Conservation (phyloP, 192 early-diverging fungal species). For the Thoreauomyces humboldtii region DNA sequence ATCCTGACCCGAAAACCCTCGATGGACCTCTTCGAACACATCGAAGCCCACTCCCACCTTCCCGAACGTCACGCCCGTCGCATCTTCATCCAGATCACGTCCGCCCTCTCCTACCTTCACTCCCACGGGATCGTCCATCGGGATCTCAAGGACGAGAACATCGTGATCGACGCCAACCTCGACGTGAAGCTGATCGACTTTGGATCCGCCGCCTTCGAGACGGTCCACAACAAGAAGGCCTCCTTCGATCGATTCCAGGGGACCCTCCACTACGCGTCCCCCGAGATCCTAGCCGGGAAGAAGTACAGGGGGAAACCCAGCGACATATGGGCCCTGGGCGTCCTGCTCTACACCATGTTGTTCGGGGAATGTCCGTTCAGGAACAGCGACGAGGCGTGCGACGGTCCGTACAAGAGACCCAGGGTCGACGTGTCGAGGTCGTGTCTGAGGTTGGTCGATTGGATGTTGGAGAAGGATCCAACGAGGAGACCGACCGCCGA, state of each 20-base stretch:
- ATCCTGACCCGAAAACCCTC: constrained; percentile 11
- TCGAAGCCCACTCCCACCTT: constrained; percentile 65
- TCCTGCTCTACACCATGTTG: constrained; percentile 49
- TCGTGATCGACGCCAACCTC: constrained; percentile 42
- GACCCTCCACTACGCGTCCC: constrained; percentile 57
- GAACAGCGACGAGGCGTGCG: constrained; percentile 18
- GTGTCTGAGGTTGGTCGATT: constrained; percentile 53
- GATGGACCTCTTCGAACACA: constrained; percentile 59
- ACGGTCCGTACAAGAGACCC: constrained; percentile 12
- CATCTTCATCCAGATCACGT: constrained; percentile 70
- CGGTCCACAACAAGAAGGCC: constrained; percentile 13
- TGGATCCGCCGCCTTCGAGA: constrained; percentile 49
- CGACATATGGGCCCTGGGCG: constrained; percentile 76
- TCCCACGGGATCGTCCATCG: constrained; percentile 67
- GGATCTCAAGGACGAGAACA: constrained; percentile 78
- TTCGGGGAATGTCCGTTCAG: constrained; percentile 63
- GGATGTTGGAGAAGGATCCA: constrained; percentile 58
- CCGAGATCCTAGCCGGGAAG: constrained; percentile 61
- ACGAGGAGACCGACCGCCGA: constrained; percentile 49
- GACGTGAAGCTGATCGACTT: constrained; percentile 66
- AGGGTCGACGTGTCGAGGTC: constrained; percentile 41
- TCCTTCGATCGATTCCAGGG: constrained; percentile 48
- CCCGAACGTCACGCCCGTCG: constrained; percentile 59
- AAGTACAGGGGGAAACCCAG: constrained; percentile 62
- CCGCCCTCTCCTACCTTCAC: constrained; percentile 65